Evolutionary conservation across 1,284 basidiomycete genomes (phyloP).

Genomic region (Tilletia setariae): DNA sequence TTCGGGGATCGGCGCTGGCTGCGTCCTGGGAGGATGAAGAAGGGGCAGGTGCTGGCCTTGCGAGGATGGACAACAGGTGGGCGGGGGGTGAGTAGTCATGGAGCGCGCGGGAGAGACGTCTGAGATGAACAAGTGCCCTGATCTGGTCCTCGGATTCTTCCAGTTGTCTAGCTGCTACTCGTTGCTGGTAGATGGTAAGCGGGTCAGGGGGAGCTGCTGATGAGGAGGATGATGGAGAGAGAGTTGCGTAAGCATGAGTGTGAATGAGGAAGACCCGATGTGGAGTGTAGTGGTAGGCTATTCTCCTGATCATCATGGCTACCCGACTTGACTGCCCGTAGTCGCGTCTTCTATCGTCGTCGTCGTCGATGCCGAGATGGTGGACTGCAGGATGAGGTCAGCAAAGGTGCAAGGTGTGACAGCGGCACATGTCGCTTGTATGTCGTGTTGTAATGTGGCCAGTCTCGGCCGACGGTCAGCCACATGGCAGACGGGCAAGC

Average conservation of each 20-base stretch:
- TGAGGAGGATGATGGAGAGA: neutral
- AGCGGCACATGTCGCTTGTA: no score
- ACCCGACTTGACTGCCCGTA: no score
- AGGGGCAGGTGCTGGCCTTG: conserved; percentile 24
- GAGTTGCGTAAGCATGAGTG: neutral
- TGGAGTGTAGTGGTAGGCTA: neutral
- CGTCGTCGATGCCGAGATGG: no score
- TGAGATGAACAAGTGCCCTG: conserved; percentile 64
- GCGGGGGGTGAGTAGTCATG: conserved; percentile 61
- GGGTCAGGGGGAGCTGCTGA: conserved; percentile 32
- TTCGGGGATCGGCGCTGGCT: conserved; percentile 12
- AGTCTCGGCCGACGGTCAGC: no score
- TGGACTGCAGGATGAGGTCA: no score
- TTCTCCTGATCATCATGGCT: no score
- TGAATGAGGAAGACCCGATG: neutral
- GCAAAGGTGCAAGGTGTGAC: no score
- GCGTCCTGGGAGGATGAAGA: conserved; percentile 20
- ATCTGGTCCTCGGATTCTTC: conserved; percentile 67
- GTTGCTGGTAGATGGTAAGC: conserved; percentile 32
- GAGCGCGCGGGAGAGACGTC: conserved; percentile 59
- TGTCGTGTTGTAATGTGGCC: no score
- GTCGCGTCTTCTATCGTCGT: no score
- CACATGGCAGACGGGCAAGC: no score
- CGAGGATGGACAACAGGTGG: conserved; percentile 45
- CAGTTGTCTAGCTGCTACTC: conserved; percentile 61